phyloP scores from a whole-genome alignment of 495 filamentous ascomycete genomes.

The Polyplosphaeria fusca region DNA sequence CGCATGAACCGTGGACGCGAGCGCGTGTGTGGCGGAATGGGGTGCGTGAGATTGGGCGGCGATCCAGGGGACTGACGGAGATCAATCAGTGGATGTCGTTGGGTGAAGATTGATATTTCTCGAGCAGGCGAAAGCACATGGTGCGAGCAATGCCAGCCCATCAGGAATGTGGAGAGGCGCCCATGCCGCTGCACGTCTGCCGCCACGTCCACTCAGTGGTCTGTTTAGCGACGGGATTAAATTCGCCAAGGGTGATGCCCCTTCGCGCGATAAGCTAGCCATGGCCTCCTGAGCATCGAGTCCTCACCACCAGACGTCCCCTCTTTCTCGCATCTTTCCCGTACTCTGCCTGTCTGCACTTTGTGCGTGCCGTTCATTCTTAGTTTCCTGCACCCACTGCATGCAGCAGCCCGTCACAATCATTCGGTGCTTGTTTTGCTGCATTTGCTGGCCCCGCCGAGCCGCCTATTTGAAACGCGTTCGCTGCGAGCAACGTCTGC shows the following conservation, averaged over 20 bases:
- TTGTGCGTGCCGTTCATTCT: conserved; percentile 3
- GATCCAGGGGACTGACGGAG: too few species aligned
- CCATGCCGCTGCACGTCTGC: not conserved
- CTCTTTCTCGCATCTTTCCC: not conserved
- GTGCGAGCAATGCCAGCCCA: too few species aligned
- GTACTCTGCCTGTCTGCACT: not conserved
- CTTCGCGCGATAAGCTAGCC: conserved; percentile 13
- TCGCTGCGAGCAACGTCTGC: conserved; percentile 27
- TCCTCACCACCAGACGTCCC: conserved; percentile 1
- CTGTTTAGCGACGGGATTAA: conserved; percentile 10
- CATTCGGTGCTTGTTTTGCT: conserved; percentile 25
- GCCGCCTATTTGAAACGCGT: conserved; percentile 32
- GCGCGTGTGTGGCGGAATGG: not conserved
- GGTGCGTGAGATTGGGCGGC: too few species aligned
- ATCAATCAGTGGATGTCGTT: too few species aligned
- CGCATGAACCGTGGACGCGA: not conserved
- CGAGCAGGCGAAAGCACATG: too few species aligned
- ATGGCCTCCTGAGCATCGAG: conserved; percentile 6
- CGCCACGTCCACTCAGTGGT: not conserved
- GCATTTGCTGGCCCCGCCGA: not conserved
- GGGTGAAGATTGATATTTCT: too few species aligned
- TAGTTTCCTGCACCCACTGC: not conserved
- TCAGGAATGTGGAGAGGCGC: not conserved
- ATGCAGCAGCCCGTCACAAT: not conserved
- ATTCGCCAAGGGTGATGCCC: conserved; percentile 7